These are phyloP conservation scores for Stygiomarasmius scandens DNA, from an alignment of 1,284 basidiomycete species.

Conservation along the genomic window DNA sequence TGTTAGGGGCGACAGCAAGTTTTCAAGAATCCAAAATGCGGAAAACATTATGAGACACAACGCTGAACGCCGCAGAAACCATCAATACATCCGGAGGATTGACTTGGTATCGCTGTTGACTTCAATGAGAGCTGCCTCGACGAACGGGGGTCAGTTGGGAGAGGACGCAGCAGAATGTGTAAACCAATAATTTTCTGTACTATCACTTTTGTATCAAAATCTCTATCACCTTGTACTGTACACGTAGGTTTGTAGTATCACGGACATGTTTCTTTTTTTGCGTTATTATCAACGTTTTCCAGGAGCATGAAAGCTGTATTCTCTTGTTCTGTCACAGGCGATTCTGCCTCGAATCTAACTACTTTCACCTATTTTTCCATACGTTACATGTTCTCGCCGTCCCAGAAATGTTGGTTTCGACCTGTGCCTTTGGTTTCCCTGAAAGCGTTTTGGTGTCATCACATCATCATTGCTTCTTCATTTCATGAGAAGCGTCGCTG, in stretches of 20 bases:
- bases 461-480: background rate
- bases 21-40: conserved; percentile 56
- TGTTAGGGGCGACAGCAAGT: conserved; percentile 42
- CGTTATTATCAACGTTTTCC: too few relatives aligned
- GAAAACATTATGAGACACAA: conserved; percentile 60
- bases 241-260: too few relatives aligned
- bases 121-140: conserved; percentile 4
- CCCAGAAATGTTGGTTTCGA: too few relatives aligned
- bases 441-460: background rate
- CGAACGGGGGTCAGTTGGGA: background rate
- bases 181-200: conserved; percentile 4
- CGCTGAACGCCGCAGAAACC: conserved; percentile 25
- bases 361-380: too few relatives aligned
- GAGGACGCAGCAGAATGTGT: conserved; percentile 2
- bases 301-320: too few relatives aligned
- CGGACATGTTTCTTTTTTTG: too few relatives aligned
- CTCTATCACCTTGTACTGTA: background rate
- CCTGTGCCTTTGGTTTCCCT: too few relatives aligned
- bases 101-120: conserved; percentile 12
- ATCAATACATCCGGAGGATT: conserved; percentile 7
- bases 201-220: background rate
- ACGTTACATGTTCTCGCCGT: too few relatives aligned
- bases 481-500: background rate
- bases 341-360: too few relatives aligned
- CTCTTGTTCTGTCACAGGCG: too few relatives aligned